phyloP scores from a whole-genome alignment of 2,329 filamentous ascomycete species.

The Fonsecaea erecta region DNA sequence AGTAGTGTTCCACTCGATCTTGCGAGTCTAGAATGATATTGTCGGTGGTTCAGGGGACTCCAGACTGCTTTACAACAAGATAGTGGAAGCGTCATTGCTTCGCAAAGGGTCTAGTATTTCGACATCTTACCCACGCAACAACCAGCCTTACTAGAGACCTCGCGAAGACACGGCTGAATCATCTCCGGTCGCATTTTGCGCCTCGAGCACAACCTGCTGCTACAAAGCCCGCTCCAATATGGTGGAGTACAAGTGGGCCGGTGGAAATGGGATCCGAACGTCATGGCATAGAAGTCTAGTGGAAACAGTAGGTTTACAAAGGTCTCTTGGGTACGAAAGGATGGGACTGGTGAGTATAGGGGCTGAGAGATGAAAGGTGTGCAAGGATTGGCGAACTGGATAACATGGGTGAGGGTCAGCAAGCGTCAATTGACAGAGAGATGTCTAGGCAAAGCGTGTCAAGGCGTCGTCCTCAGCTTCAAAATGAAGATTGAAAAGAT shows the following conservation, averaged over 20 bases:
- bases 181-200: not conserved
- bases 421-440: not conserved
- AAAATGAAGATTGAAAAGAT: not conserved
- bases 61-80: not conserved
- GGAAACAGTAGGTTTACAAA: not conserved
- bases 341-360: not conserved
- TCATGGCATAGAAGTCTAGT: not conserved
- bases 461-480: conserved; percentile 3
- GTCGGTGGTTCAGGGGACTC: not conserved
- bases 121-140: not conserved
- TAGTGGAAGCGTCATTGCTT: not conserved
- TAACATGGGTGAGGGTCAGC: not conserved
- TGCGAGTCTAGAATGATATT: conserved; percentile 33
- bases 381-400: not conserved
- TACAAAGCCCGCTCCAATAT: not conserved
- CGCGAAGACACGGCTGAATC: not conserved
- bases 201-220: not conserved
- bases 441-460: not conserved
- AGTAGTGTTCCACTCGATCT: conserved; percentile 93
- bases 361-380: not conserved
- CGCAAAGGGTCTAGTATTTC: not conserved
- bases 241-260: not conserved
- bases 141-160: not conserved
- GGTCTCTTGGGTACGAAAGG: not conserved
- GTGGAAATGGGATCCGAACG: not conserved